Conservation (phyloP, 2,329 filamentous ascomycete genomes). For the Aspergillus intermedius region DNA sequence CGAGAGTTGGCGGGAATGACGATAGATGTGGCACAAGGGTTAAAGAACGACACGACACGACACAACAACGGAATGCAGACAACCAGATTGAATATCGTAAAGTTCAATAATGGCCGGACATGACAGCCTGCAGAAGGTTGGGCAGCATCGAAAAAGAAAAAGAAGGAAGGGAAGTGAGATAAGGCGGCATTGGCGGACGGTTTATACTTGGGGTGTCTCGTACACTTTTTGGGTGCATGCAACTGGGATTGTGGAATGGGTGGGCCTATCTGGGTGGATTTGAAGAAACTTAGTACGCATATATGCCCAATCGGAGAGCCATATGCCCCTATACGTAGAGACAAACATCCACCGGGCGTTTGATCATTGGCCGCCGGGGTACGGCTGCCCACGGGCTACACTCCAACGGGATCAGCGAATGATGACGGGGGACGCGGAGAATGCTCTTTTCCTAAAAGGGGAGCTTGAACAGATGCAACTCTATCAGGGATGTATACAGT, state of each 20-base stretch:
- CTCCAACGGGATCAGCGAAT: conserved; percentile 9
- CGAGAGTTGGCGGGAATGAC: no score
- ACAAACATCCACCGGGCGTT: not conserved
- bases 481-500: not conserved
- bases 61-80: not conserved
- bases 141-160: not conserved
- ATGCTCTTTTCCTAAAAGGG: conserved; percentile 22
- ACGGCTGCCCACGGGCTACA: not conserved
- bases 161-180: not conserved
- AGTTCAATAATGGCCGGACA: not conserved
- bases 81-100: not conserved
- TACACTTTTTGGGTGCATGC: not conserved
- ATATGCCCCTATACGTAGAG: not conserved
- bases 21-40: no score
- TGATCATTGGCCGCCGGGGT: conserved; percentile 11
- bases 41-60: not conserved
- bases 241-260: not conserved
- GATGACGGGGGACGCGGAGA: conserved; percentile 6
- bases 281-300: not conserved
- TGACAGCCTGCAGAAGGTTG: not conserved
- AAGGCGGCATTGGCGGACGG: not conserved
- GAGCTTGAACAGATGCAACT: conserved; percentile 28
- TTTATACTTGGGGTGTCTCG: not conserved
- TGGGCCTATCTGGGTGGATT: not conserved
- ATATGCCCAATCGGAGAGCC: not conserved